A percentile compares a stretch with the other conserved stretches of the same genome.
phyloP scores from a whole-genome alignment of 2,329 filamentous ascomycete species.

The Penicillium hordei region DNA sequence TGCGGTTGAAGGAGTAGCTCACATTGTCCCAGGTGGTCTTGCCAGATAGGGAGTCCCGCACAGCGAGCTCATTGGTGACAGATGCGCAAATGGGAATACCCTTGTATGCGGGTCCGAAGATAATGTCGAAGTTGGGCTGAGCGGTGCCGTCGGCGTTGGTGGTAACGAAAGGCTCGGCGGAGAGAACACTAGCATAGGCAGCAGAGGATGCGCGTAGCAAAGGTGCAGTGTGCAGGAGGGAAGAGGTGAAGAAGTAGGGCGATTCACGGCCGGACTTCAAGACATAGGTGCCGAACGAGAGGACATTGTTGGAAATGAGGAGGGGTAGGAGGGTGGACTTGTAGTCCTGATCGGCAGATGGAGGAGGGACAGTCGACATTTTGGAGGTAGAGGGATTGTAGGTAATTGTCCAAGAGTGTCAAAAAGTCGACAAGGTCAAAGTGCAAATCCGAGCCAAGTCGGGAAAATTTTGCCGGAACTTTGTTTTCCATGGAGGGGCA shows the following conservation, averaged over 20 bases:
- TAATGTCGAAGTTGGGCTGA: slow-evolving; percentile 68
- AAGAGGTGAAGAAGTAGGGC: slow-evolving; percentile 98
- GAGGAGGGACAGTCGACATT: slow-evolving; percentile 30
- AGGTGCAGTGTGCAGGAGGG: slow-evolving; percentile 79
- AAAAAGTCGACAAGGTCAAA: background rate
- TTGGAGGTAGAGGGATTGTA: slow-evolving; percentile 2
- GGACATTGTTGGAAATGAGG: slow-evolving; percentile 42
- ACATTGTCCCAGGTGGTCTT: slow-evolving; percentile 64
- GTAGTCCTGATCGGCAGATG: slow-evolving; percentile 35
- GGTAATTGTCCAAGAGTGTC: background rate
- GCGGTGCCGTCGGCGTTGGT: slow-evolving; percentile 35
- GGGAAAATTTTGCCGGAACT: slow-evolving; percentile 22
- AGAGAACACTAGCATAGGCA: slow-evolving; percentile 70
- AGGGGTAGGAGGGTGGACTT: slow-evolving; percentile 41
- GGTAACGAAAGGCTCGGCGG: slow-evolving; percentile 47
- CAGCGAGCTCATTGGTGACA: slow-evolving; percentile 71
- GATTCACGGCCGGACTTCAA: slow-evolving; percentile 89
- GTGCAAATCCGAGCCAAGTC: slow-evolving; percentile 8
- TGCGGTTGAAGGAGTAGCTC: slow-evolving; percentile 90
- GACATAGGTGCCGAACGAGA: slow-evolving; percentile 54
- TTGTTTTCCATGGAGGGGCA: slow-evolving; percentile 25
- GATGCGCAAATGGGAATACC: slow-evolving; percentile 87
- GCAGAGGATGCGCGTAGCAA: slow-evolving; percentile 74
- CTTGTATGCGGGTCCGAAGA: slow-evolving; percentile 96
- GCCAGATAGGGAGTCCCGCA: slow-evolving; percentile 54